These are phyloP conservation scores for Coemansia umbellata DNA, from an alignment of 192 early-diverging fungal genomes.

Conservation along the genomic window DNA sequence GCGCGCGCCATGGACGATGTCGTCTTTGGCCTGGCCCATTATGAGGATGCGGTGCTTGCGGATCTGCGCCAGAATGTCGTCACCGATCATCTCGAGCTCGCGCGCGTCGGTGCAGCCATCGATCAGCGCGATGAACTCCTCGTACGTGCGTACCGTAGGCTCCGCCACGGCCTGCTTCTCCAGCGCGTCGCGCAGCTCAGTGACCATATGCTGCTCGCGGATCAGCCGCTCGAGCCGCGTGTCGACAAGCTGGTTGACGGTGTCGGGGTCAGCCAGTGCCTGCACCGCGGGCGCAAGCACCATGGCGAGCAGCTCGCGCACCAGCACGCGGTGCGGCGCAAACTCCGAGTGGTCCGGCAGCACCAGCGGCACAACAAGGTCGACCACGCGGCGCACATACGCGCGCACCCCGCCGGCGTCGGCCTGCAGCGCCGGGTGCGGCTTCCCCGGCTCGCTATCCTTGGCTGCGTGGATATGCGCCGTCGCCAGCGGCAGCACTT, in stretches of 20 bases:
- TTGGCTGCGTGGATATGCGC: constrained; percentile 59
- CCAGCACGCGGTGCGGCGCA: constrained; percentile 55
- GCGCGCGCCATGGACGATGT: constrained; percentile 76
- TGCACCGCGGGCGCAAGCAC: constrained; percentile 67
- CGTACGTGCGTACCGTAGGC: constrained; percentile 53
- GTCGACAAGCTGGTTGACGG: constrained; percentile 79
- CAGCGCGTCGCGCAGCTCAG: constrained; percentile 63
- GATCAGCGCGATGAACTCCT: constrained; percentile 72
- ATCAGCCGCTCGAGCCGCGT: constrained; percentile 49
- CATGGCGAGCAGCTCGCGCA: constrained; percentile 72
- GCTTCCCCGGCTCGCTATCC: constrained; percentile 43
- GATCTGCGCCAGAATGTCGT: constrained; percentile 72
- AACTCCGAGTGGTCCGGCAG: constrained; percentile 59
- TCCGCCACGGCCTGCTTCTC: constrained; percentile 53
- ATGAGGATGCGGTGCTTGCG: constrained; percentile 57
- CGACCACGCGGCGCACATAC: constrained; percentile 62
- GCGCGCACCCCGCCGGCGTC: constrained; percentile 41
- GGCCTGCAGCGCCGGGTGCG: constrained; percentile 16
- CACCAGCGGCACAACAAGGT: constrained; percentile 62
- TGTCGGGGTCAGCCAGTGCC: constrained; percentile 78
- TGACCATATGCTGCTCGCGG: constrained; percentile 64
- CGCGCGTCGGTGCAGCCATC: constrained; percentile 59
- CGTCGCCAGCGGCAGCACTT: constrained; percentile 68
- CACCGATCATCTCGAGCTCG: constrained; percentile 62
- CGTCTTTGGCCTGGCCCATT: constrained; percentile 61